Evolutionary conservation across 1,284 basidiomycete species (phyloP).

Genomic region (Ceratobasidium sp.): DNA sequence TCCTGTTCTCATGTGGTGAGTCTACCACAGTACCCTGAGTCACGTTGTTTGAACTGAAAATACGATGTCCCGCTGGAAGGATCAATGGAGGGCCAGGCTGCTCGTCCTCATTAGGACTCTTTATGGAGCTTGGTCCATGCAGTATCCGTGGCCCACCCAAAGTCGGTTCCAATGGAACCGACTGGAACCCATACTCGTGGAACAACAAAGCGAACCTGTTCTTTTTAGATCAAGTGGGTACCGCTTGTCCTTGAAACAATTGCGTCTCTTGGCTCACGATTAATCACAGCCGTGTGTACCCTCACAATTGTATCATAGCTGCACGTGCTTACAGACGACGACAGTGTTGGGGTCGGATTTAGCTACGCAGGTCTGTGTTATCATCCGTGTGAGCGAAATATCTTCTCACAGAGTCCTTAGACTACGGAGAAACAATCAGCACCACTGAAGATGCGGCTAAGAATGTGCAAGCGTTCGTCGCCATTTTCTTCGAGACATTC

Average conservation of each 20-base stretch:
- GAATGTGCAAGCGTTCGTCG: constrained; percentile 75
- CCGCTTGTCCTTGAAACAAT: neutral
- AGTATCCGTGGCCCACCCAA: constrained; percentile 48
- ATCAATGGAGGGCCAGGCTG: constrained; percentile 72
- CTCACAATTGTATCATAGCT: neutral
- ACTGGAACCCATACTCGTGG: constrained; percentile 73
- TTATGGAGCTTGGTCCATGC: constrained; percentile 71
- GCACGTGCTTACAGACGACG: neutral
- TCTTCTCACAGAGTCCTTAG: constrained; percentile 59
- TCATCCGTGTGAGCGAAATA: constrained; percentile 47
- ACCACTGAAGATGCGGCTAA: constrained; percentile 78
- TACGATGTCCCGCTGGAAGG: too few relatives aligned
- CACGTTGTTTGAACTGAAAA: constrained; percentile 58
- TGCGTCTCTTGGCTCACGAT: neutral
- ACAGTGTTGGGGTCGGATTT: constrained; percentile 34
- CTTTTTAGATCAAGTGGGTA: constrained; percentile 71
- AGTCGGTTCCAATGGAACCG: constrained; percentile 57
- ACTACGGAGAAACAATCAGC: constrained; percentile 72
- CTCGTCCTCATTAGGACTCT: constrained; percentile 70
- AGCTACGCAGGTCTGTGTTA: constrained; percentile 38
- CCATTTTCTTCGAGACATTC: constrained; percentile 81
- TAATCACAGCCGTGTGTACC: constrained; percentile 18
- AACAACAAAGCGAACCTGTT: constrained; percentile 74
- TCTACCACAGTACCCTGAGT: neutral
- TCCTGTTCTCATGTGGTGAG: constrained; percentile 45